Evolutionary conservation across 257 asterid species (phyloP).

Genomic region (Datura wrightii): DNA sequence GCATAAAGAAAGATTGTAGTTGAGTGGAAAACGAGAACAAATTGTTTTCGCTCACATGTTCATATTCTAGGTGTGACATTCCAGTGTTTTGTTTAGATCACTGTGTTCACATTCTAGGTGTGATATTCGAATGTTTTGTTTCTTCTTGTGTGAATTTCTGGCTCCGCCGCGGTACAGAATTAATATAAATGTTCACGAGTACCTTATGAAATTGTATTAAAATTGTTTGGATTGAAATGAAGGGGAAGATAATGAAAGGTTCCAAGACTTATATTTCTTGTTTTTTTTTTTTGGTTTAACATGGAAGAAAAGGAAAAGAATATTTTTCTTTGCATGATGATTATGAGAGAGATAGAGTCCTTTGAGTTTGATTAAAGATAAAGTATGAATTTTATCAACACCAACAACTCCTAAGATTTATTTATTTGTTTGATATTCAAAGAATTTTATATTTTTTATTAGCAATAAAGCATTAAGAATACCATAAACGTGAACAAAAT

Average conservation of each 20-base stretch:
- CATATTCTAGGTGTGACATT: background rate
- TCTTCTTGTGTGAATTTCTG: background rate
- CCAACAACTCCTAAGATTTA: background rate
- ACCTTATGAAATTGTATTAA: background rate
- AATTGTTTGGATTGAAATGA: background rate
- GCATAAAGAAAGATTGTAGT: background rate
- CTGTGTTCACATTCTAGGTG: too few species aligned
- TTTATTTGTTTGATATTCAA: background rate
- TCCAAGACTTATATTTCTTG: background rate
- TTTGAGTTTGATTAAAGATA: constrained; percentile 28
- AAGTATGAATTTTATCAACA: background rate
- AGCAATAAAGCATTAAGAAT: background rate
- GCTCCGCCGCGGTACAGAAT: background rate
- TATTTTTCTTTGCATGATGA: background rate
- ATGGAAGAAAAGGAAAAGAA: background rate
- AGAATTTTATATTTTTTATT: background rate
- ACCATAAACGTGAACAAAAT: background rate
- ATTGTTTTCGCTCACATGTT: background rate
- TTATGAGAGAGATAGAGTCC: background rate
- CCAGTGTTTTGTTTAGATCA: too few species aligned
- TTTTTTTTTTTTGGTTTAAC: background rate
- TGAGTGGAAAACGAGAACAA: background rate
- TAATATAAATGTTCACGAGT: too few species aligned
- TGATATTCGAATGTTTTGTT: too few species aligned
- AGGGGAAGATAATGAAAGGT: background rate